A percentile compares a stretch with the other conserved stretches of the same genome.
Evolutionary conservation across 2,329 filamentous ascomycete genomes (phyloP).

Genomic region (Hymenoscyphus fructigenus): DNA sequence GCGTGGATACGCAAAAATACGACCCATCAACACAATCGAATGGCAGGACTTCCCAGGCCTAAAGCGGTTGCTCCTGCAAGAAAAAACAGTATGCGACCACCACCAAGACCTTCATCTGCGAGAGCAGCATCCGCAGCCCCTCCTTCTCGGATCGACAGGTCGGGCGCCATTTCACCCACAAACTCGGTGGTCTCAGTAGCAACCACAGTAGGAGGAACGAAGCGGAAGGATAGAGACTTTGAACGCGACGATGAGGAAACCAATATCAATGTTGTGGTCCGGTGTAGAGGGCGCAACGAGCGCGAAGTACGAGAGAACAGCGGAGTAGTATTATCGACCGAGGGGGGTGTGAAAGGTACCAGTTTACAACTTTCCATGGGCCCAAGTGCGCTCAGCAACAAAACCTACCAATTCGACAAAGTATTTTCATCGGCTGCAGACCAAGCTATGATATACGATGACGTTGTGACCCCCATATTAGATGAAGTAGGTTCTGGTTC

Average conservation of each 20-base stretch:
- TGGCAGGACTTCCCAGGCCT: constrained; percentile 56
- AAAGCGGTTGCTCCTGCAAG: constrained; percentile 46
- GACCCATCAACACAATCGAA: constrained; percentile 32
- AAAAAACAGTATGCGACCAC: constrained; percentile 50
- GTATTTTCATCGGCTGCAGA: constrained; percentile 95
- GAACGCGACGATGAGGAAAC: constrained; percentile 79
- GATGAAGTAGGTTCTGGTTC: constrained; percentile 68
- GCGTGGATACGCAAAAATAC: neutral
- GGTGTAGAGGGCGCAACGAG: constrained; percentile 89
- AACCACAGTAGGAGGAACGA: constrained; percentile 53
- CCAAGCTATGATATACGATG: constrained; percentile 90
- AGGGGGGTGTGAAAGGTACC: constrained; percentile 87
- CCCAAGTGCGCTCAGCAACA: constrained; percentile 87
- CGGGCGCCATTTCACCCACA: constrained; percentile 58
- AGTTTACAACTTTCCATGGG: constrained; percentile 88
- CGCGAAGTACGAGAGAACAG: constrained; percentile 94
- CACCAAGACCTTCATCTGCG: constrained; percentile 51
- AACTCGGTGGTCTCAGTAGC: constrained; percentile 63
- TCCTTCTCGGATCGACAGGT: constrained; percentile 28
- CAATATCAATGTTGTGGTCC: constrained; percentile 96
- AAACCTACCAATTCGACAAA: constrained; percentile 94
- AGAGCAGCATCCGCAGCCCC: constrained; percentile 46
- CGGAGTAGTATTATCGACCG: constrained; percentile 83
- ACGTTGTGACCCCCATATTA: constrained; percentile 88
- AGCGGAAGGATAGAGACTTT: constrained; percentile 86